Conservation (phyloP, 768 basidiomycete species). For the Mycena venus region DNA sequence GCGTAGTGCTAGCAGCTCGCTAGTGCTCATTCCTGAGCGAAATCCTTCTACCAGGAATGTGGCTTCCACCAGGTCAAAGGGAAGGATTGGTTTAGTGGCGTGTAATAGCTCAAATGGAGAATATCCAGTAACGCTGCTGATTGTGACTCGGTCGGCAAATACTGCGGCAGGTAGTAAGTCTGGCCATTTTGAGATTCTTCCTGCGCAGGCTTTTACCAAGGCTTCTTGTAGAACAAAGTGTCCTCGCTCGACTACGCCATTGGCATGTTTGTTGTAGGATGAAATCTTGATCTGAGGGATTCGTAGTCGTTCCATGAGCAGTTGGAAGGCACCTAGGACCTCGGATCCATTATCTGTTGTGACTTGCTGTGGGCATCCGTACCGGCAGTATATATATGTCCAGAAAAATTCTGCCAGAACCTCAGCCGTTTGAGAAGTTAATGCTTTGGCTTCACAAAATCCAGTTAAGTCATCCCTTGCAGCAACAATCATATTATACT, state of each 20-base stretch:
- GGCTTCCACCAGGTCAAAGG: too few relatives aligned
- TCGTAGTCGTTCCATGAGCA: too few relatives aligned
- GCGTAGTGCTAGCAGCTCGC: not conserved
- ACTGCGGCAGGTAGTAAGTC: not conserved
- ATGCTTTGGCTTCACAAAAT: not conserved
- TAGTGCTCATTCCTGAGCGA: not conserved
- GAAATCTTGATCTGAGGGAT: too few relatives aligned
- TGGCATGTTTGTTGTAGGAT: too few relatives aligned
- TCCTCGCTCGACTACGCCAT: too few relatives aligned
- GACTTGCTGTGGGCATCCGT: not conserved
- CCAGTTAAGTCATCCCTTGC: not conserved
- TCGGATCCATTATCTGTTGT: not conserved
- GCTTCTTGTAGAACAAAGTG: not conserved
- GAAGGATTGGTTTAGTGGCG: too few relatives aligned
- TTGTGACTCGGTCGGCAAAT: not conserved
- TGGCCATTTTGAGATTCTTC: not conserved
- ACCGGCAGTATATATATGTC: too few relatives aligned
- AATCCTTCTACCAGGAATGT: too few relatives aligned
- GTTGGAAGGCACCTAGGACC: too few relatives aligned
- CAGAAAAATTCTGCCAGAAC: not conserved
- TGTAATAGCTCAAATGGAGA: not conserved
- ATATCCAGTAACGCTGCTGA: not conserved
- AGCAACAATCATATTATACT: not conserved
- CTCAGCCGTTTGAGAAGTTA: not conserved
- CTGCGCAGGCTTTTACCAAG: not conserved